These are phyloP conservation scores for Aphanocladium album DNA, from an alignment of 2,329 filamentous ascomycete genomes.

Conservation along the genomic window DNA sequence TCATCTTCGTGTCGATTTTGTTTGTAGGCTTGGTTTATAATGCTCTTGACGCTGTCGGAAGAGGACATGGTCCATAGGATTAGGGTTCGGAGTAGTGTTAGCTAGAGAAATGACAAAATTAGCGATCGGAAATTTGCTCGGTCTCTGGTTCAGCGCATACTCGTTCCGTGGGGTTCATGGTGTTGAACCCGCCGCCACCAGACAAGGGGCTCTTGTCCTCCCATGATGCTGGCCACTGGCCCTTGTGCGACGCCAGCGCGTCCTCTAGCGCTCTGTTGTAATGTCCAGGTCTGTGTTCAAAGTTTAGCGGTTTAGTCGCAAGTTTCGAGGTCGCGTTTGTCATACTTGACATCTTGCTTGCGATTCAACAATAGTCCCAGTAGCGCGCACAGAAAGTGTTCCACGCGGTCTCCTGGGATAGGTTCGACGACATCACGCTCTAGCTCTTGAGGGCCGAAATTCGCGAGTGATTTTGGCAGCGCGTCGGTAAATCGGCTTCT, in stretches of 20 bases:
- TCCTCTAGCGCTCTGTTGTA: constrained; percentile 93
- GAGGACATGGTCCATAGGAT: constrained; percentile 85
- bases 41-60: constrained; percentile 73
- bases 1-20: constrained; percentile 75
- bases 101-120: constrained; percentile 42
- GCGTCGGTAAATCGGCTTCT: constrained; percentile 85
- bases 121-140: constrained; percentile 7
- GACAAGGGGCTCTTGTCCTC: constrained; percentile 75
- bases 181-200: constrained; percentile 73
- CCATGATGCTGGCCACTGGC: constrained; percentile 87
- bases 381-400: constrained; percentile 84
- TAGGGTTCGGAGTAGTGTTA: constrained; percentile 76
- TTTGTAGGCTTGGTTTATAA: constrained; percentile 86
- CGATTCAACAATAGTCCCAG: constrained; percentile 86
- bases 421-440: constrained; percentile 78
- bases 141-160: constrained; percentile 45
- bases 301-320: not conserved
- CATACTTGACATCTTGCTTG: constrained; percentile 98
- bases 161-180: constrained; percentile 74
- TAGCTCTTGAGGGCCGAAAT: constrained; percentile 93
- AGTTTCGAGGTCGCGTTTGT: not conserved
- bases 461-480: constrained; percentile 79
- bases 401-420: constrained; percentile 76
- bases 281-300: constrained; percentile 67
- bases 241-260: constrained; percentile 76